phyloP scores from a whole-genome alignment of 768 basidiomycete species.

The Tylopilus cervinicoccineus region DNA sequence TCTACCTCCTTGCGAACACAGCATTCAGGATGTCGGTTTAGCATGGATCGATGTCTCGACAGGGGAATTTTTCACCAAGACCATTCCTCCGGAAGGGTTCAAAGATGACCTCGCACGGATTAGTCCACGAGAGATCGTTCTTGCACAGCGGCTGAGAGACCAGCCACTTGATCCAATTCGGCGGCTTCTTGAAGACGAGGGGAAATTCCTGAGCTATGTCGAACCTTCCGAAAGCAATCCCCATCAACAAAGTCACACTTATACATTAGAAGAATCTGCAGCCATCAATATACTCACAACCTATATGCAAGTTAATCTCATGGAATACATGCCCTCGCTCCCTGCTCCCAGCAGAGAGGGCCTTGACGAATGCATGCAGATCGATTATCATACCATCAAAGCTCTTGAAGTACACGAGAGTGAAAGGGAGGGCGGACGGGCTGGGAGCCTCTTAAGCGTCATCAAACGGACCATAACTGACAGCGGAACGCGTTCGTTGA shows the following conservation, averaged over 20 bases:
- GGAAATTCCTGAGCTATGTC: constrained; percentile 50
- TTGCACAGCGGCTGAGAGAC: constrained; percentile 41
- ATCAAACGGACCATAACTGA: constrained; percentile 75
- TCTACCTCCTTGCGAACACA: not conserved
- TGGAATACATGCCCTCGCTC: constrained; percentile 75
- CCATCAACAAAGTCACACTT: constrained; percentile 4
- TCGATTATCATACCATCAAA: constrained; percentile 84
- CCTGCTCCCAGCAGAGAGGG: constrained; percentile 55
- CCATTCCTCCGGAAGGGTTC: constrained; percentile 47
- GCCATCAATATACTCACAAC: constrained; percentile 62
- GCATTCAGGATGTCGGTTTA: constrained; percentile 47
- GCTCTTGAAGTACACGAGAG: constrained; percentile 83
- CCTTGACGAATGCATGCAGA: constrained; percentile 66
- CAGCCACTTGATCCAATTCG: constrained; percentile 44
- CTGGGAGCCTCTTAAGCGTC: constrained; percentile 70
- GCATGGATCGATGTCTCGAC: constrained; percentile 97
- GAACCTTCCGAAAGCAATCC: constrained; percentile 1
- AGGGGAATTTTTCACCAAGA: constrained; percentile 85
- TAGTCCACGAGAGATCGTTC: constrained; percentile 76
- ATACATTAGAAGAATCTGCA: constrained; percentile 40
- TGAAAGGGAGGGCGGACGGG: constrained; percentile 64
- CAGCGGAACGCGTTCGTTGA: constrained; percentile 71
- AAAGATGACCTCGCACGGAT: constrained; percentile 83
- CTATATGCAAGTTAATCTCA: constrained; percentile 62
- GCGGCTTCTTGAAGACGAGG: constrained; percentile 49